Evolutionary conservation across 768 basidiomycete genomes (phyloP).

Genomic region (Calocybe cyanea): DNA sequence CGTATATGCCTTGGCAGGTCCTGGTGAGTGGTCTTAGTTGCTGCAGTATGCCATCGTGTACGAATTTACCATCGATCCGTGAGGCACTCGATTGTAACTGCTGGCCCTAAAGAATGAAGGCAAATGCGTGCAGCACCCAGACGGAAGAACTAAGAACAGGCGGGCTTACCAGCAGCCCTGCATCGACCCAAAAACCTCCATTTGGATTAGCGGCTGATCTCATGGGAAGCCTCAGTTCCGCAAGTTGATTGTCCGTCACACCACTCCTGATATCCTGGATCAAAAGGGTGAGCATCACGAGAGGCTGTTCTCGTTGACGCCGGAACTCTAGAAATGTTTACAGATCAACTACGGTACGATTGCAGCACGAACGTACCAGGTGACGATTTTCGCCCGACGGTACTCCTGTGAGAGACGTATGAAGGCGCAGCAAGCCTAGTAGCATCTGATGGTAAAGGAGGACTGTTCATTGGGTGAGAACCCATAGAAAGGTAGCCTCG

Average conservation of each 20-base stretch:
- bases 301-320: slow-evolving; percentile 15
- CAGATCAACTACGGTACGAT: neutral
- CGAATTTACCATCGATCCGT: slow-evolving; percentile 58
- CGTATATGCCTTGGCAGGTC: slow-evolving; percentile 66
- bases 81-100: slow-evolving; percentile 59
- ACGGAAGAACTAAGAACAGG: neutral
- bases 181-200: slow-evolving; percentile 71
- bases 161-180: slow-evolving; percentile 49
- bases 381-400: neutral
- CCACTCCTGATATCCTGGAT: slow-evolving; percentile 61
- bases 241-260: slow-evolving; percentile 51
- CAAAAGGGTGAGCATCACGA: slow-evolving; percentile 62
- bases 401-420: neutral
- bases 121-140: neutral
- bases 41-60: slow-evolving; percentile 4
- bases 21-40: slow-evolving; percentile 24
- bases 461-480: neutral
- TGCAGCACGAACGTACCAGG: neutral
- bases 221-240: slow-evolving; percentile 64
- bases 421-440: neutral
- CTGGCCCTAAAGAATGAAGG: slow-evolving; percentile 29
- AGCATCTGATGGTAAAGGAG: neutral
- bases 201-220: slow-evolving; percentile 40
- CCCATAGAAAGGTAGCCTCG: neutral
- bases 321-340: slow-evolving; percentile 7